Evolutionary conservation across 805 yeast genomes (phyloP).

Genomic region (Allodekkera sacchari): DNA sequence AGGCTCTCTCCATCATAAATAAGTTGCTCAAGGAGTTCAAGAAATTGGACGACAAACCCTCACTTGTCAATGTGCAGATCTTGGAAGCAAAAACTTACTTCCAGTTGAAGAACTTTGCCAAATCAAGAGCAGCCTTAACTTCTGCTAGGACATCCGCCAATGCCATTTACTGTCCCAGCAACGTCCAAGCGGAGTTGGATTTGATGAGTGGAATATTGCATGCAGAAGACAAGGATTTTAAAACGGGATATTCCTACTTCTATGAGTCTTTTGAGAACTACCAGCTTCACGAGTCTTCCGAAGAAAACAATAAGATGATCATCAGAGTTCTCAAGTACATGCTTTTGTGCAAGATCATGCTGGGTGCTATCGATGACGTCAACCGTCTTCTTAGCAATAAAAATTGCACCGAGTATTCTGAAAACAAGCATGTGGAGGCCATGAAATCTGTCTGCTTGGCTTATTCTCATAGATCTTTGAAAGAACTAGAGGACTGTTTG

Average conservation of each 20-base stretch:
- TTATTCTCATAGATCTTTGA: conserved; percentile 79
- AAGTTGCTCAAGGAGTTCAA: conserved; percentile 76
- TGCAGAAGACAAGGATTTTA: conserved; percentile 95
- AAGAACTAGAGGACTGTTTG: conserved; percentile 84
- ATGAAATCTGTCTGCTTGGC: conserved; percentile 92
- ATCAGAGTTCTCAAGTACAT: conserved; percentile 82
- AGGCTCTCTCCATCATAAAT: conserved; percentile 65
- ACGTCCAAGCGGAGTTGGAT: conserved; percentile 88
- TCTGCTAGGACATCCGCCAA: conserved; percentile 98
- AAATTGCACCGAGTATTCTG: conserved; percentile 28
- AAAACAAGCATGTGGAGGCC: conserved; percentile 85
- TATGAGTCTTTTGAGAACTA: conserved; percentile 92
- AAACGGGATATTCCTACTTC: conserved; percentile 92
- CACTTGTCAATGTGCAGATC: conserved; percentile 90
- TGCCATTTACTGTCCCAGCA: conserved; percentile 90
- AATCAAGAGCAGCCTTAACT: conserved; percentile 85
- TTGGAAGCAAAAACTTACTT: conserved; percentile 87
- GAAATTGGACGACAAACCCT: conserved; percentile 89
- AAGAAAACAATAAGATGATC: conserved; percentile 11
- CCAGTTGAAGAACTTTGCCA: conserved; percentile 83
- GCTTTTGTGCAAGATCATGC: conserved; percentile 89
- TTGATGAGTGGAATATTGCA: conserved; percentile 91
- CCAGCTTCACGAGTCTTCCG: conserved; percentile 33
- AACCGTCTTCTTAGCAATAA: conserved; percentile 71
- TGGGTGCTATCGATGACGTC: conserved; percentile 78